phyloP scores from a whole-genome alignment of 2,329 filamentous ascomycete species.

The Celoporthe dispersa region DNA sequence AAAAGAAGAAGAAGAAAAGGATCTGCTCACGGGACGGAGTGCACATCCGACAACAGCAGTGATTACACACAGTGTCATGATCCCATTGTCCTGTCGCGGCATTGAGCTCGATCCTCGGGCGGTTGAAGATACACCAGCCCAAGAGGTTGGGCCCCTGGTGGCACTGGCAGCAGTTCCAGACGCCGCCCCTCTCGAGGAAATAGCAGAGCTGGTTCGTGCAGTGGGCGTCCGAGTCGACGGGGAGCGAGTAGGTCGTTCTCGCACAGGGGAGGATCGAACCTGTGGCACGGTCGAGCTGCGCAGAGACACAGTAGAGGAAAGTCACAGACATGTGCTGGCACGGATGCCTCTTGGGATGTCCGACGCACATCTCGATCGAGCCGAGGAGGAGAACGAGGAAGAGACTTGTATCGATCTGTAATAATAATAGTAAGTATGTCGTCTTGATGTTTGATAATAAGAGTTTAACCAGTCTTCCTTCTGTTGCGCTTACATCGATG shows the following conservation, averaged over 20 bases:
- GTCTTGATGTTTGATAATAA: neutral
- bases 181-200: slow-evolving; percentile 53
- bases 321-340: slow-evolving; percentile 60
- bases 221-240: slow-evolving; percentile 47
- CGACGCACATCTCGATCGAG: slow-evolving; percentile 54
- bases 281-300: slow-evolving; percentile 53
- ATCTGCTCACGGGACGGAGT: slow-evolving; percentile 47
- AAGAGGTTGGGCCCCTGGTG: slow-evolving; percentile 54
- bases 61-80: slow-evolving; percentile 51
- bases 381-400: neutral
- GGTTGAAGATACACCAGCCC: slow-evolving; percentile 55
- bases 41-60: slow-evolving; percentile 57
- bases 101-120: slow-evolving; percentile 40
- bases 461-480: neutral
- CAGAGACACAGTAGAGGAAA: slow-evolving; percentile 59
- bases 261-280: slow-evolving; percentile 55
- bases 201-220: slow-evolving; percentile 58
- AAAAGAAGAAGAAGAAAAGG: neutral
- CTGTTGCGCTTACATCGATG: neutral
- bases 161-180: slow-evolving; percentile 60
- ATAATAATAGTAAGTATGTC: neutral
- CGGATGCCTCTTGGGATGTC: slow-evolving; percentile 56
- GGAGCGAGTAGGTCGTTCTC: slow-evolving; percentile 52
- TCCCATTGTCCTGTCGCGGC: slow-evolving; percentile 41
- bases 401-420: neutral